phyloP scores from a whole-genome alignment of 768 basidiomycete genomes.

The Cystobasidium ongulense region DNA sequence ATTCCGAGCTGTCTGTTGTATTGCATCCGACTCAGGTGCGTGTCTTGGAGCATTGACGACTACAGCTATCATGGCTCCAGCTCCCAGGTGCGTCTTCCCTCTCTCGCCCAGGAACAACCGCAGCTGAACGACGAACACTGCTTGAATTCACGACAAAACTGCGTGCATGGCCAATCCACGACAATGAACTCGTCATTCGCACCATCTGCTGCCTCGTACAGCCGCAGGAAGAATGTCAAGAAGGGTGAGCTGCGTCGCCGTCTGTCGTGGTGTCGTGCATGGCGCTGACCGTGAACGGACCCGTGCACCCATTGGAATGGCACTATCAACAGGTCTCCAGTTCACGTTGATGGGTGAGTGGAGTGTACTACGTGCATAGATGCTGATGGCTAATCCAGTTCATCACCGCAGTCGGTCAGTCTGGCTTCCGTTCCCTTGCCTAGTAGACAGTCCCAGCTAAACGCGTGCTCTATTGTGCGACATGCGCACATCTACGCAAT shows the following conservation, averaged over 20 bases:
- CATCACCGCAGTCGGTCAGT: conserved; percentile 6
- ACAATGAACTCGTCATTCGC: conserved; percentile 9
- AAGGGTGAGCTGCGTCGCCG: conserved; percentile 19
- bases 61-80: conserved; percentile 9
- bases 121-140: neutral
- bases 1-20: no score
- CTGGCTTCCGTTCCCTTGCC: neutral
- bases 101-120: no score
- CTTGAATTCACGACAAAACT: neutral
- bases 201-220: neutral
- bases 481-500: neutral
- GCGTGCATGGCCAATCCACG: no score
- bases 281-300: conserved; percentile 1
- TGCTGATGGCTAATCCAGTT: neutral
- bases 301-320: neutral
- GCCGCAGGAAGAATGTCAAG: conserved; percentile 31
- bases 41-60: no score
- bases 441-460: neutral
- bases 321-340: conserved; percentile 17
- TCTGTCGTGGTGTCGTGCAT: neutral
- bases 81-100: conserved; percentile 13
- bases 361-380: neutral
- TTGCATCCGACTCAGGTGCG: no score
- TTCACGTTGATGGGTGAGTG: conserved; percentile 32
- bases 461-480: neutral